A percentile compares a stretch with the other conserved stretches of the same genome.
These are phyloP conservation scores for Psilocybe mexicana DNA, from an alignment of 1,284 basidiomycete species.

Conservation along the genomic window DNA sequence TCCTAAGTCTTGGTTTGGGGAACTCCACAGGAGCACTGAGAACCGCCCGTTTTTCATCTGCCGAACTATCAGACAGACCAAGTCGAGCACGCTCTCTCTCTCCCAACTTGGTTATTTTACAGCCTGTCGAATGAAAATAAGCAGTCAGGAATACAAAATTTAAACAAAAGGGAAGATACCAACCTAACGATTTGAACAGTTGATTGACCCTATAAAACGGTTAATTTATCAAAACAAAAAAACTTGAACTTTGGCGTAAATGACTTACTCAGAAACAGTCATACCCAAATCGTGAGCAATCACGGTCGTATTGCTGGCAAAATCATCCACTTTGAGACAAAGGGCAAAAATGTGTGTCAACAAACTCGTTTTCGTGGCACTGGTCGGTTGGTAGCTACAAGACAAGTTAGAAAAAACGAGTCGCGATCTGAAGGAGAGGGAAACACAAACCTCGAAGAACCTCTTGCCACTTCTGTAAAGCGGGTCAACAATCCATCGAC, in stretches of 20 bases:
- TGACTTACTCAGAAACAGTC: conserved; percentile 58
- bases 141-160: conserved; percentile 25
- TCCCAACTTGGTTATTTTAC: conserved; percentile 63
- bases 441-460: conserved; percentile 54
- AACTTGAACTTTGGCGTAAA: neutral
- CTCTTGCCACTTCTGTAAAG: conserved; percentile 76
- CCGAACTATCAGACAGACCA: conserved; percentile 62
- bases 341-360: conserved; percentile 79
- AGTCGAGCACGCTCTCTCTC: conserved; percentile 66
- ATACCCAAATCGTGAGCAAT: conserved; percentile 77
- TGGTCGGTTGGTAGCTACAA: conserved; percentile 65
- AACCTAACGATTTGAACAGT: conserved; percentile 57
- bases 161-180: conserved; percentile 12
- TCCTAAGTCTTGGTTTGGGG: conserved; percentile 59
- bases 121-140: conserved; percentile 52
- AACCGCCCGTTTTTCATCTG: conserved; percentile 65
- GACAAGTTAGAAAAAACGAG: conserved; percentile 1
- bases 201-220: conserved; percentile 42
- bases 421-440: conserved; percentile 10
- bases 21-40: conserved; percentile 78
- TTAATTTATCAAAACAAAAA: neutral
- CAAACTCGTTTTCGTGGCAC: conserved; percentile 68
- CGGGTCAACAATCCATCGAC: conserved; percentile 75
- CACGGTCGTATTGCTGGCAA: conserved; percentile 63
- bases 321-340: conserved; percentile 78